Conservation (phyloP, 2,329 filamentous ascomycete species). For the Sodiomyces alkalinus region DNA sequence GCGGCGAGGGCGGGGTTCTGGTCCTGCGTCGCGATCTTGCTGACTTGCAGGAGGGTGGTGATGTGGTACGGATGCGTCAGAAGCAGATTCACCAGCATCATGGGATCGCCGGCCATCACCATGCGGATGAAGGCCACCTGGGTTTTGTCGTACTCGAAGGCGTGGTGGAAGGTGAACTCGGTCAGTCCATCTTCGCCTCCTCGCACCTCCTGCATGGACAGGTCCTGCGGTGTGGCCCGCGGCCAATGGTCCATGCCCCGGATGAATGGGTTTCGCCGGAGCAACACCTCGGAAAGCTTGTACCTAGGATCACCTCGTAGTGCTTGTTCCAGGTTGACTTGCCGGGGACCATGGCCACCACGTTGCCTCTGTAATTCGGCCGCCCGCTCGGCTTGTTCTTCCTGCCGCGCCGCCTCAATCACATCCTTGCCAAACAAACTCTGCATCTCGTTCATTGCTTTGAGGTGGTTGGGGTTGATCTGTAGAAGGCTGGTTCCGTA, state of each 20-base stretch:
- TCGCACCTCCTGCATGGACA: constrained; percentile 57
- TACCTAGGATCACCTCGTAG: constrained; percentile 40
- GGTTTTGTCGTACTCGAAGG: constrained; percentile 53
- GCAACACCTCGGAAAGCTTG: constrained; percentile 53
- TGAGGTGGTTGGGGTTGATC: constrained; percentile 55
- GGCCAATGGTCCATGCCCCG: constrained; percentile 85
- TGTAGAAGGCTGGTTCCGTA: constrained; percentile 20
- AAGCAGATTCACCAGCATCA: constrained; percentile 65
- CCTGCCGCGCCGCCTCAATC: constrained; percentile 36
- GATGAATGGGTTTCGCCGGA: constrained; percentile 69
- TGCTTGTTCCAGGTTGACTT: constrained; percentile 42
- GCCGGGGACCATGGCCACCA: constrained; percentile 20
- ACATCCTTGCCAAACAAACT: constrained; percentile 39
- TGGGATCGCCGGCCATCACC: constrained; percentile 73
- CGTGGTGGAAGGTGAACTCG: constrained; percentile 69
- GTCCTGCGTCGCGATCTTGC: constrained; percentile 82
- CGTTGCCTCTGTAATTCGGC: constrained; percentile 18
- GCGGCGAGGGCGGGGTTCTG: constrained; percentile 74
- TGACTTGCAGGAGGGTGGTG: constrained; percentile 84
- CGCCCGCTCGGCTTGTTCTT: constrained; percentile 28
- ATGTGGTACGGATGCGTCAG: constrained; percentile 58
- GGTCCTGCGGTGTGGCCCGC: constrained; percentile 57
- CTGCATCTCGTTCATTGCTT: constrained; percentile 83
- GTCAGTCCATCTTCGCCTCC: constrained; percentile 31
- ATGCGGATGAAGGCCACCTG: constrained; percentile 64